Conservation (phyloP, 2,329 filamentous ascomycete species). For the Bipolaris oryzae region DNA sequence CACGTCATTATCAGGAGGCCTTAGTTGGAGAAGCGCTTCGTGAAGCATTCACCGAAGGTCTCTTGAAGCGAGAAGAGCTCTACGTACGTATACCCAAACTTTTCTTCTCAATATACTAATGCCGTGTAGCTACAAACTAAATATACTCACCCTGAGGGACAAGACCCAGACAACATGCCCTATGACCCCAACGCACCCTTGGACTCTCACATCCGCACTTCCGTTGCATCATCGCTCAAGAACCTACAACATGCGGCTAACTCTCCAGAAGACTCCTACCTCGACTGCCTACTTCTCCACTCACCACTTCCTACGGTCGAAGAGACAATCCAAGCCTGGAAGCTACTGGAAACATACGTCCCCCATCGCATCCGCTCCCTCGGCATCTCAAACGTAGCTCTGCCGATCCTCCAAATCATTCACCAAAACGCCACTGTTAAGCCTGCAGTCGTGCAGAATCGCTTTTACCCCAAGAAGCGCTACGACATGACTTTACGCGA, state of each 20-base stretch:
- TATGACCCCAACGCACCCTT: constrained; percentile 66
- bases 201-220: constrained; percentile 68
- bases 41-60: constrained; percentile 63
- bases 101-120: not conserved
- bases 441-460: constrained; percentile 74
- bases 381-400: constrained; percentile 77
- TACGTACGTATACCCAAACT: constrained; percentile 59
- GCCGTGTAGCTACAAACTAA: constrained; percentile 75
- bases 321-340: constrained; percentile 69
- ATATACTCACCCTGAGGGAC: constrained; percentile 69
- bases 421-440: constrained; percentile 56
- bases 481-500: constrained; percentile 67
- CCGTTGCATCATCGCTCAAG: constrained; percentile 68
- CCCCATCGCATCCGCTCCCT: constrained; percentile 68
- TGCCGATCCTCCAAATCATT: constrained; percentile 62
- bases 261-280: constrained; percentile 53
- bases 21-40: constrained; percentile 71
- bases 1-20: constrained; percentile 76
- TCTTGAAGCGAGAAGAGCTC: constrained; percentile 65
- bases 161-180: constrained; percentile 65
- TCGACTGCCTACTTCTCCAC: constrained; percentile 66
- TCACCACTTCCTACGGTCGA: constrained; percentile 59
- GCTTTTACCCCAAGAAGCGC: constrained; percentile 66
- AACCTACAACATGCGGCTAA: constrained; percentile 58
- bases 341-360: constrained; percentile 68